Evolutionary conservation across 1,284 basidiomycete species (phyloP), one percentile per base, ranked within the genome.

Genomic region (Irpex sp.): DNA sequence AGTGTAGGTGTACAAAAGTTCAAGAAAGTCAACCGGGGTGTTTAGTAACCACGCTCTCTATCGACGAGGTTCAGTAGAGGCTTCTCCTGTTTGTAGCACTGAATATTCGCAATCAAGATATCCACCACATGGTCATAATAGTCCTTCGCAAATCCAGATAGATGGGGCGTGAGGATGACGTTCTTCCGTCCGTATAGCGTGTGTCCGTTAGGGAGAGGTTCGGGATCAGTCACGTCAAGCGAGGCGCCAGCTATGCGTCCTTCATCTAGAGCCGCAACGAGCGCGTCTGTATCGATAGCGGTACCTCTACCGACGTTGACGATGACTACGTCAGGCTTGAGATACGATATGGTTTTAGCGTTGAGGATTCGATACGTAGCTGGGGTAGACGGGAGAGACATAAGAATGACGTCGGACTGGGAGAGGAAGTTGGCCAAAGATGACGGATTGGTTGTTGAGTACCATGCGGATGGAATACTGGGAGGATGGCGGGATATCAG

Each of bases 221-320:
- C 71, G 3, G 68, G 68, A 6, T 72, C 71, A 7, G 66, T 66
- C 18, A 72, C 71, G 65, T 72, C 71, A 11, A 72, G 60, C 27
- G 71, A 64, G 20, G 71, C 71, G 6, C 71, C 71, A 1, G 59
- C 71, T 32, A 72, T 65, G 60, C 27, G 49, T 15, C 68, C 71
- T 43, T 60, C 27, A 49, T 72, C 71, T 1, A 72, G 68, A 1
- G 66, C 68, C 3, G 38, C 24, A 24, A 72, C 59, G 49, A 72
- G 71, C 9, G 71, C 71, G 32, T 65, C 43, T 1, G 71, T 72
- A 24, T 72, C 71, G 42, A 72, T 70, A 0, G 68, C 65, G 68
- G 69, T 66, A 7, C 71, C 71, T n/a, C 71, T 67, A 11, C 71
- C 71, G 65, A 72, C 65, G 59, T 72, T 72, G 45, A 70, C 68